Conservation (phyloP, 2,329 filamentous ascomycete genomes). For the Aspergillus fumigatus region DNA sequence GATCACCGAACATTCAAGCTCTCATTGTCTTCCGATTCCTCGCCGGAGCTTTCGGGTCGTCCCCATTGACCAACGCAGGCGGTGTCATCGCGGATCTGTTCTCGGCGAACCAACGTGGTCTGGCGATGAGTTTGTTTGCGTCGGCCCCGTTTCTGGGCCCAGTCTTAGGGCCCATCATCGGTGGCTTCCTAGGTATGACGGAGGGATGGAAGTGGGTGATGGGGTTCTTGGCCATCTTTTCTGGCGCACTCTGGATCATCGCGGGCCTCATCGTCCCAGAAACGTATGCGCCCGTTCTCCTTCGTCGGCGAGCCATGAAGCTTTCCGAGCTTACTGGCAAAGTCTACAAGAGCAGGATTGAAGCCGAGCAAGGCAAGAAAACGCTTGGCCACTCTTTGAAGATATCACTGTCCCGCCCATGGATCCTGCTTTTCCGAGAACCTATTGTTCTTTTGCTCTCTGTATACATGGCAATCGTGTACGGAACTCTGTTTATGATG, state of each 20-base stretch:
- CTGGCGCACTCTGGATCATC: conserved; percentile 51
- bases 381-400: conserved; percentile 38
- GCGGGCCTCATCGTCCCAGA: conserved; percentile 29
- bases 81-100: conserved; percentile 63
- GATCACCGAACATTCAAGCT: conserved; percentile 53
- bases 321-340: conserved; percentile 48
- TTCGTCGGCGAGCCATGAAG: conserved; percentile 46
- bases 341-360: conserved; percentile 41
- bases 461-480: conserved; percentile 27
- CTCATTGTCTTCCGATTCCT: conserved; percentile 66
- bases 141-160: conserved; percentile 65
- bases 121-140: conserved; percentile 61
- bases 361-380: conserved; percentile 40
- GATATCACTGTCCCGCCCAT: conserved; percentile 47
- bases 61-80: conserved; percentile 58
- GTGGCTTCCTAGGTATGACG: conserved; percentile 61
- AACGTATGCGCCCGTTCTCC: conserved; percentile 48
- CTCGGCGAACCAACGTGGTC: conserved; percentile 48
- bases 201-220: conserved; percentile 67
- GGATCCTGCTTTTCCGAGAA: conserved; percentile 46
- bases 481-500: conserved; percentile 28
- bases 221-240: conserved; percentile 60
- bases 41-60: conserved; percentile 58
- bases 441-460: conserved; percentile 35
- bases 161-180: conserved; percentile 60